phyloP scores from a whole-genome alignment of 1,139 yeast genomes.

The Nematodospora anomalae region DNA sequence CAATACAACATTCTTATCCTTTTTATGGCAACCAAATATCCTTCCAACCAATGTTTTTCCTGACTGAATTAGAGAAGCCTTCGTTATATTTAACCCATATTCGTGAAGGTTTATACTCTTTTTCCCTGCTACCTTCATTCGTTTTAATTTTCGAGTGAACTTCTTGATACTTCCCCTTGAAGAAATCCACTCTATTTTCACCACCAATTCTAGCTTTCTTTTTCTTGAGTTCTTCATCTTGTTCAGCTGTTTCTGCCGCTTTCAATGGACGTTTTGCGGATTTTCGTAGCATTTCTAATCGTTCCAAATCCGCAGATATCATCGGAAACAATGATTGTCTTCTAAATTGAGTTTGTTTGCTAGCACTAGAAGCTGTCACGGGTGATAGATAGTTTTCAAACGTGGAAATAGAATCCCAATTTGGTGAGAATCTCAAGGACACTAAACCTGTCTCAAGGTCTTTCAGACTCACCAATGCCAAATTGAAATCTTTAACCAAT shows the following conservation, averaged over 20 bases:
- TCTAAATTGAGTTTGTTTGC: constrained; percentile 28
- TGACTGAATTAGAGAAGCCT: constrained; percentile 92
- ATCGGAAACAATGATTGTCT: constrained; percentile 42
- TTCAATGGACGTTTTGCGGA: constrained; percentile 32
- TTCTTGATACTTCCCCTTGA: constrained; percentile 40
- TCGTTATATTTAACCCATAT: constrained; percentile 94
- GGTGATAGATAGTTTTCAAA: constrained; percentile 28
- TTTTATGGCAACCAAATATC: constrained; percentile 52
- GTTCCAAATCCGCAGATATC: constrained; percentile 43
- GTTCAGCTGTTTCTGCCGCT: constrained; percentile 19
- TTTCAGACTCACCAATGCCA: constrained; percentile 34
- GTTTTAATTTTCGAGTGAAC: constrained; percentile 23
- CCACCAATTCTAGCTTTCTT: constrained; percentile 24
- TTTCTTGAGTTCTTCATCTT: constrained; percentile 26
- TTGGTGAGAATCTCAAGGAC: constrained; percentile 35
- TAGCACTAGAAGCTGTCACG: constrained; percentile 14
- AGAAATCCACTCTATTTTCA: constrained; percentile 38
- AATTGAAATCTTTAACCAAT: constrained; percentile 27
- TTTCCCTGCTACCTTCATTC: constrained; percentile 9
- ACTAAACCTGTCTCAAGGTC: constrained; percentile 35
- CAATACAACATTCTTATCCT: not conserved
- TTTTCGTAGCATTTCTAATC: constrained; percentile 21
- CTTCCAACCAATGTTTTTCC: constrained; percentile 80
- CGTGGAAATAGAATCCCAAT: constrained; percentile 34
- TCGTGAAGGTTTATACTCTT: constrained; percentile 28